Evolutionary conservation across 2,329 filamentous ascomycete species (phyloP), one percentile per base, ranked within the genome.

Genomic region (Leptosphaerulina australis): DNA sequence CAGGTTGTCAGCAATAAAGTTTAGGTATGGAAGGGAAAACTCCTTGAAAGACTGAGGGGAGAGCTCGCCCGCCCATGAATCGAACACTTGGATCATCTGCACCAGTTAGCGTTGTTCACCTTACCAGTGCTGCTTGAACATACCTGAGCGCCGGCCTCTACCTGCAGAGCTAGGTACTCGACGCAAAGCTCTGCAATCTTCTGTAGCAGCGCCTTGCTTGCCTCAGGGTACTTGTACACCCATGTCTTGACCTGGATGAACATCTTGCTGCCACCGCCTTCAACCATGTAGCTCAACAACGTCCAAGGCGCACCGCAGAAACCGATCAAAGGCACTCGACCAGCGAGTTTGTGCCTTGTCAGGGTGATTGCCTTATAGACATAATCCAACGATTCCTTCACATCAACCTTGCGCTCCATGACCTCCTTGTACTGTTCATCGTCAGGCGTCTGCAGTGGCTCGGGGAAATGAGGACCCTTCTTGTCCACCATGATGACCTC

Each of bases 241-340:
- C 94, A 99, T 20, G 89, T 96, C 82, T 99, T 99, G 67, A 85
- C 88, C 76, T 96, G 87, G 53, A 90, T 86, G 77, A 97, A 97
- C 69, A 97, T 80, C 79, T 97, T 97, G 62, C 88, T 95, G 33
- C 94, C 94, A 37, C 94, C 94, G 12, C 94, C 94, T 76, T 99
- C 94, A 14, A 97, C 91, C 94, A 99, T 99, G 78, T 99, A 99
- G 79, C 93, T 96, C 68, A 99, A 83, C 52, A 99, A 76, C 2
- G 94, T 99, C 91, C 94, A 99, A 0, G 94, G 94, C 6, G 94
- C 92, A 45, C 94, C 94, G 66, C 92, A 97, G 78, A 99, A 99
- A 26, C 94, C 94, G 70, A 96, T 95, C 59, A 99, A 77, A 5
- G 94, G 94, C 24, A 99, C 94, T 35, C 91, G 82, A 0, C 94